These are phyloP conservation scores for Paecilomyces niveus DNA, from an alignment of 2,329 filamentous ascomycete genomes.

Conservation along the genomic window DNA sequence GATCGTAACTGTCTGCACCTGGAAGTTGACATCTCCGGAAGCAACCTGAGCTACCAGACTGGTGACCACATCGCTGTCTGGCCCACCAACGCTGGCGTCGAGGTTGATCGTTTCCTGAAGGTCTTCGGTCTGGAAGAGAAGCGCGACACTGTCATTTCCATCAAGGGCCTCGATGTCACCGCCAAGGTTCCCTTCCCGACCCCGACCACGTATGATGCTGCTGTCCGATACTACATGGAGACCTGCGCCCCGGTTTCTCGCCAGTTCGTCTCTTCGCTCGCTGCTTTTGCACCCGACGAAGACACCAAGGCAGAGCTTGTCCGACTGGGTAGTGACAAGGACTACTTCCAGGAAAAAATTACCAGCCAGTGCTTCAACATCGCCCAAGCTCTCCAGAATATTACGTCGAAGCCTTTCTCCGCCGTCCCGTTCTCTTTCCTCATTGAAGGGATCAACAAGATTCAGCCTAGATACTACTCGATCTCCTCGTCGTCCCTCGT, in stretches of 20 bases:
- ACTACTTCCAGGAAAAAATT: constrained; percentile 87
- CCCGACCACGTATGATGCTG: constrained; percentile 91
- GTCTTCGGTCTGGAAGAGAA: constrained; percentile 70
- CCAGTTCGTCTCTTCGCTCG: constrained; percentile 82
- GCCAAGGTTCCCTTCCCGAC: constrained; percentile 97
- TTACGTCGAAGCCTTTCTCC: constrained; percentile 70
- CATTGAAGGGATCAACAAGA: constrained; percentile 87
- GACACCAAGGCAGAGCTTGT: constrained; percentile 78
- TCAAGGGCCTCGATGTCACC: constrained; percentile 89
- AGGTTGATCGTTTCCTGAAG: constrained; percentile 83
- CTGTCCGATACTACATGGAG: constrained; percentile 92
- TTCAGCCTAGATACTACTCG: constrained; percentile 97
- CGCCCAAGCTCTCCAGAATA: constrained; percentile 68
- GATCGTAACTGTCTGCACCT: constrained; percentile 94
- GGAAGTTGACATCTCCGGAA: constrained; percentile 85
- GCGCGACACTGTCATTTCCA: constrained; percentile 71
- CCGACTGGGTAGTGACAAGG: constrained; percentile 85
- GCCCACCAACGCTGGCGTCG: constrained; percentile 89
- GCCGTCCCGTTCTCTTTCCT: constrained; percentile 88
- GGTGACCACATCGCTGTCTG: constrained; percentile 96
- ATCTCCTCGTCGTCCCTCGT: constrained; percentile 95
- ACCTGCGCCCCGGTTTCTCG: constrained; percentile 92
- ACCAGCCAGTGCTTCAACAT: constrained; percentile 80
- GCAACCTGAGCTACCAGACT: constrained; percentile 87
- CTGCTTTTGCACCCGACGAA: constrained; percentile 83